Conservation (phyloP, 2,329 filamentous ascomycete genomes). For the Geosmithia flava region DNA sequence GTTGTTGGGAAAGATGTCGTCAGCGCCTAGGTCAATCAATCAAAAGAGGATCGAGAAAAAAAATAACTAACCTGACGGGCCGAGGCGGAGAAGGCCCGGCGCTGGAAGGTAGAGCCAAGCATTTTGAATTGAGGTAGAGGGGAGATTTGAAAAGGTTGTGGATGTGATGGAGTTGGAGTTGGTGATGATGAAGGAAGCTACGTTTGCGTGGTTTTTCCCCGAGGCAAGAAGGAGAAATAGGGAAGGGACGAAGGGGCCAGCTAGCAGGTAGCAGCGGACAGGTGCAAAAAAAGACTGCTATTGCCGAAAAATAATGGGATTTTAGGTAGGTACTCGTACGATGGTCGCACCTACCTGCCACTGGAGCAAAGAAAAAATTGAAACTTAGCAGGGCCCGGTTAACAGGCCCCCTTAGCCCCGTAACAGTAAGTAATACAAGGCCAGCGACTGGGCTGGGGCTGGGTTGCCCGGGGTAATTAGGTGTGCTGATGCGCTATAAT, state of each 20-base stretch:
- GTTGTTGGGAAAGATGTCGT: conserved; percentile 1
- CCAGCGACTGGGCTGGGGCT: neutral
- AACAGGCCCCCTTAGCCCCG: neutral
- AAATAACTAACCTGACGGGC: conserved; percentile 53
- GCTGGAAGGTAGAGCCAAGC: conserved; percentile 56
- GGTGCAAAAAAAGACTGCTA: neutral
- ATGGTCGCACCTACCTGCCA: too few species aligned
- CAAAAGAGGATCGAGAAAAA: conserved; percentile 6
- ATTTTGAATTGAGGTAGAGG: conserved; percentile 35
- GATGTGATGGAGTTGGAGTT: neutral
- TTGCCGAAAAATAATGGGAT: neutral
- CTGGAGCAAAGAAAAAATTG: too few species aligned
- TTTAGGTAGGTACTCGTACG: too few species aligned
- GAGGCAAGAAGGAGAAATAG: neutral
- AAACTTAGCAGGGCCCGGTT: too few species aligned
- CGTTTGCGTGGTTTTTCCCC: conserved; percentile 3
- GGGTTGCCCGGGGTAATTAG: neutral
- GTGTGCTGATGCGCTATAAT: neutral
- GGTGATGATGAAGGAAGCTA: conserved; percentile 3
- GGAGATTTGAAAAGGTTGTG: neutral
- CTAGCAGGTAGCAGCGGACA: neutral
- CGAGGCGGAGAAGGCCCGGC: conserved; percentile 71
- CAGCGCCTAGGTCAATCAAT: neutral
- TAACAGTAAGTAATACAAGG: neutral
- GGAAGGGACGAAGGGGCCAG: neutral